Evolutionary conservation across 805 yeast genomes (phyloP), one percentile per base, ranked within the genome.

Genomic region (Starmera quercuum): DNA sequence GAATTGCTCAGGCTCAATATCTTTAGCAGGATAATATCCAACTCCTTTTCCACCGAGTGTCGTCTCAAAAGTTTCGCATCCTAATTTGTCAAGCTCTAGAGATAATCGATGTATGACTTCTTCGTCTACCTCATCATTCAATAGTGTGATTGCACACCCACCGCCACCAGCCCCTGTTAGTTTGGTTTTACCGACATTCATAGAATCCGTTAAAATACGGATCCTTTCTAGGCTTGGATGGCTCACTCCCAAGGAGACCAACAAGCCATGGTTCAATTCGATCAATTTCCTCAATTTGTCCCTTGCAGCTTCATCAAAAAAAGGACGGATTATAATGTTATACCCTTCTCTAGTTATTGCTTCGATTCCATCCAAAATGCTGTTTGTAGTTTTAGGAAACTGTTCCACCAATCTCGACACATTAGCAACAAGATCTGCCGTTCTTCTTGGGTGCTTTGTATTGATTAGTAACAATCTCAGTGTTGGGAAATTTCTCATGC

Each of bases 161-260:
- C 98, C 98, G 15, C 98, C 98, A 23, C 98, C 98, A 0, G 98
- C 98, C 27, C 98, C 98, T 0, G 98, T 92, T 35, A 92, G 69
- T 56, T 92, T 92, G 0, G 98, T 90, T 37, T 82, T 77, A 7
- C 98, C 98, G 13, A 92, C 56, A 4, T 63, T 53, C 36, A 74
- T 47, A 32, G 66, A 68, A 49, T 83, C 88, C 17, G 85, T 71
- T n/a, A 75, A 61, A 15, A 73, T 59, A 48, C 77, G 80, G 20
- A 90, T 75, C 32, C 67, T 64, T 53, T 92, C 98, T 38, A 92
- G 64, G n/a, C 81, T 68, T 7, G 97, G 95, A 56, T 92, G 98
- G 17, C 94, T 80, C 8, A 92, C 98, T 4, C 96, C 95, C 12
- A 92, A 56, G 0, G 96, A 69, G 3, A 77, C 85, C 28, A 92